phyloP scores from a whole-genome alignment of 495 filamentous ascomycete genomes.

The Xylona heveae region DNA sequence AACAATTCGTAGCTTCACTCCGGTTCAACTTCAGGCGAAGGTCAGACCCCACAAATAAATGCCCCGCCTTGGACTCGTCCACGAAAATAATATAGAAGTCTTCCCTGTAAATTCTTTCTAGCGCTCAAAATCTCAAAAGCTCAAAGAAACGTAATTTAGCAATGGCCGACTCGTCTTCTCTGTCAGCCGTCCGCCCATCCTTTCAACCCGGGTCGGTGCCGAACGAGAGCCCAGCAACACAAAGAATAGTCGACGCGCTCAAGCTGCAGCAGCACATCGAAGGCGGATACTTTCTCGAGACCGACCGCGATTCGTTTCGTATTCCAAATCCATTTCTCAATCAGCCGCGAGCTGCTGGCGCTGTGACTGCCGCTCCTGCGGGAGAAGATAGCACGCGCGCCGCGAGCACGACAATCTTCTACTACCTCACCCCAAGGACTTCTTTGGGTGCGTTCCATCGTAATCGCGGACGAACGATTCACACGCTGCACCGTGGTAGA shows the following conservation, averaged over 20 bases:
- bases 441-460: conserved; percentile 38
- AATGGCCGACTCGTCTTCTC: background rate
- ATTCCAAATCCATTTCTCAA: conserved; percentile 28
- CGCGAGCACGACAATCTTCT: conserved; percentile 33
- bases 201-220: background rate
- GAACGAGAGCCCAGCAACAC: conserved; percentile 5
- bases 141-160: background rate
- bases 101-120: too few relatives aligned
- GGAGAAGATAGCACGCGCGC: conserved; percentile 19
- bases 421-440: conserved; percentile 32
- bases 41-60: too few relatives aligned
- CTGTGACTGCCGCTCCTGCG: conserved; percentile 6
- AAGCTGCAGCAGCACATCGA: conserved; percentile 30
- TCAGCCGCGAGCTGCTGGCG: conserved; percentile 1
- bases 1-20: too few relatives aligned
- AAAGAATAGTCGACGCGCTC: conserved; percentile 22
- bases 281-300: conserved; percentile 44
- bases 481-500: conserved; percentile 35
- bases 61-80: too few relatives aligned
- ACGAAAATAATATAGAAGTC: too few relatives aligned
- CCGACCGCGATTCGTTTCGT: conserved; percentile 28
- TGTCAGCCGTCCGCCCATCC: background rate
- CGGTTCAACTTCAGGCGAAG: too few relatives aligned
- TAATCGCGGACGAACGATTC: conserved; percentile 35
- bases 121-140: too few relatives aligned